A percentile compares a stretch with the other conserved stretches of the same genome.
Conservation (phyloP, 306 rosid genomes). For the Prunus padus region DNA sequence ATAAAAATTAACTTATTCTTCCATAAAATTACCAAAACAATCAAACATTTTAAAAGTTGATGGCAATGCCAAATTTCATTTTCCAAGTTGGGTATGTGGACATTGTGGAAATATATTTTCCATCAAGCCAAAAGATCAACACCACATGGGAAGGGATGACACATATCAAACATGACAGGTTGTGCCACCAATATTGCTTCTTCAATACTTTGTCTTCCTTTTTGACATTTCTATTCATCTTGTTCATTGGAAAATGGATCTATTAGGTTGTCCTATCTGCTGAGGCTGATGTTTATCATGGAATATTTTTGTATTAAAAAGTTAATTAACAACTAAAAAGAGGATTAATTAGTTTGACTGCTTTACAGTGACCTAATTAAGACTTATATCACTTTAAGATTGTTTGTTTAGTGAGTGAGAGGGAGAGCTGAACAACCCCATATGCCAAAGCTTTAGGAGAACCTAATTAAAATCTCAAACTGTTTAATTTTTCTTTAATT, state of each 20-base stretch:
- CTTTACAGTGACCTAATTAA: background rate
- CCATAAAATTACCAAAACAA: too few species aligned
- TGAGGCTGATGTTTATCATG: background rate
- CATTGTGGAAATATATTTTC: background rate
- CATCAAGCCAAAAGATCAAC: background rate
- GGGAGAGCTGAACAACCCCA: conserved; percentile 3
- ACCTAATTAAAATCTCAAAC: background rate
- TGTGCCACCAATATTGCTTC: background rate
- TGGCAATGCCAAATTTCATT: background rate
- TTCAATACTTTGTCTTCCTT: conserved; percentile 10
- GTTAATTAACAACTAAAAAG: conserved; percentile 9
- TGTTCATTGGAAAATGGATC: conserved; percentile 3
- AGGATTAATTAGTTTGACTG: background rate
- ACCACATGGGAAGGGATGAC: conserved; percentile 6
- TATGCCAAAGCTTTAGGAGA: background rate
- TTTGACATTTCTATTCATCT: conserved; percentile 5
- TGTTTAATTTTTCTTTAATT: background rate
- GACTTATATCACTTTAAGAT: background rate
- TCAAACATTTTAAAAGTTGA: too few species aligned
- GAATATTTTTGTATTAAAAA: conserved; percentile 16
- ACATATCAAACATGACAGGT: conserved; percentile 1
- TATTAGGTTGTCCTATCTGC: conserved; percentile 6
- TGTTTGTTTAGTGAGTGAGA: conserved; percentile 4
- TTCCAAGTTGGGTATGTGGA: conserved; percentile 14
- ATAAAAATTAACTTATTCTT: too few species aligned